Conservation (phyloP, 768 basidiomycete genomes). For the Boletus coccyginus region DNA sequence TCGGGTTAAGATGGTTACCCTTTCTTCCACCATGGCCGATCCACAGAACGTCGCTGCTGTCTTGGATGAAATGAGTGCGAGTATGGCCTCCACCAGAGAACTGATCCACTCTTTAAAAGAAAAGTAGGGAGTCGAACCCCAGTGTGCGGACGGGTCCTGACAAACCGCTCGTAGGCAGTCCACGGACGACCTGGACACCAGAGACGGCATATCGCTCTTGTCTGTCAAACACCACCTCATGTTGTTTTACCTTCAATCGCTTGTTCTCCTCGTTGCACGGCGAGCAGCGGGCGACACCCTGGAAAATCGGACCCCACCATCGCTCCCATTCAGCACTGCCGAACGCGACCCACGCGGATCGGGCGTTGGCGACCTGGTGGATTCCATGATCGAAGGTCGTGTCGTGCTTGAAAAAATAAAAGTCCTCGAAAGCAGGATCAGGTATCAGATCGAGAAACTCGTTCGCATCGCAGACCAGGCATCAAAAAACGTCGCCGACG, state of each 20-base stretch:
- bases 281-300: constrained; percentile 68
- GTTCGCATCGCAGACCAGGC: constrained; percentile 71
- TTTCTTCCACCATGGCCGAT: constrained; percentile 16
- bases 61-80: constrained; percentile 57
- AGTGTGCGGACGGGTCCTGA: constrained; percentile 11
- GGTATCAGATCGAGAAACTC: constrained; percentile 95
- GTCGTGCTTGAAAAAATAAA: constrained; percentile 88
- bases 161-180: constrained; percentile 22
- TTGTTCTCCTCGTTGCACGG: constrained; percentile 70
- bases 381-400: constrained; percentile 74
- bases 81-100: constrained; percentile 60
- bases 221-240: constrained; percentile 84
- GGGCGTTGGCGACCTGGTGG: constrained; percentile 71
- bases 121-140: constrained; percentile 41
- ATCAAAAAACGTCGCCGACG: constrained; percentile 48
- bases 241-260: constrained; percentile 81
- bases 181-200: constrained; percentile 45
- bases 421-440: constrained; percentile 80
- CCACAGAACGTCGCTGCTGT: constrained; percentile 20
- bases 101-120: constrained; percentile 51
- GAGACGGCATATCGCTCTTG: constrained; percentile 87
- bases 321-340: constrained; percentile 48
- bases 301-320: constrained; percentile 45
- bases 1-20: too few species aligned
- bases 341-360: constrained; percentile 55